Conservation (phyloP, 2,329 filamentous ascomycete species). For the Fusarium algeriense region DNA sequence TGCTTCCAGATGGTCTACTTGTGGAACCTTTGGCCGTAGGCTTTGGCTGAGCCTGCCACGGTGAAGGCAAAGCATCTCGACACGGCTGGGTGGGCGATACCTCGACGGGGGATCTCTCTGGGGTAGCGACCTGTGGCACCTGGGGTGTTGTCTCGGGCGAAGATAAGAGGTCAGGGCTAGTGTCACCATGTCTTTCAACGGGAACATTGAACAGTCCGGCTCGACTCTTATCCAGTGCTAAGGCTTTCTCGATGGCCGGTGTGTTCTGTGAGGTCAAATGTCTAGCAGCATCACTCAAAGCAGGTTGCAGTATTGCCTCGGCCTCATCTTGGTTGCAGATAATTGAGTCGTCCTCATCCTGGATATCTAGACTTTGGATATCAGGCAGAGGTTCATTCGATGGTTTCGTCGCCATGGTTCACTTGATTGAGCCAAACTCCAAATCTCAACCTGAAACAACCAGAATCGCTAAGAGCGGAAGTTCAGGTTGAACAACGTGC, state of each 20-base stretch:
- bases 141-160: slow-evolving; percentile 33
- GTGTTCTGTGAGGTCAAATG: slow-evolving; percentile 67
- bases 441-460: neutral
- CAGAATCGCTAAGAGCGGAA: neutral
- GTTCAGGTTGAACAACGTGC: slow-evolving; percentile 2
- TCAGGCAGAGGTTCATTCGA: slow-evolving; percentile 11
- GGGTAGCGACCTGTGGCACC: slow-evolving; percentile 13
- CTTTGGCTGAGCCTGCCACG: slow-evolving; percentile 48
- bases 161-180: slow-evolving; percentile 40
- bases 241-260: slow-evolving; percentile 69
- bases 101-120: slow-evolving; percentile 7
- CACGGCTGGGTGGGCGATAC: slow-evolving; percentile 9
- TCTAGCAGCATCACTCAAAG: slow-evolving; percentile 68
- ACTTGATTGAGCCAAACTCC: neutral
- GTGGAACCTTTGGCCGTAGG: slow-evolving; percentile 31
- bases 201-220: slow-evolving; percentile 46
- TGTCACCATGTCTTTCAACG: slow-evolving; percentile 40
- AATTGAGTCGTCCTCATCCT: slow-evolving; percentile 42
- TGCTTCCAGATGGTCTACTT: slow-evolving; percentile 46
- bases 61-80: slow-evolving; percentile 44
- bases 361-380: slow-evolving; percentile 13
- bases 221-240: slow-evolving; percentile 62
- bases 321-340: slow-evolving; percentile 65
- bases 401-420: slow-evolving; percentile 27
- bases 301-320: slow-evolving; percentile 70